phyloP scores from a whole-genome alignment of 306 rosid genomes.

The Pachyrhizus erosus region DNA sequence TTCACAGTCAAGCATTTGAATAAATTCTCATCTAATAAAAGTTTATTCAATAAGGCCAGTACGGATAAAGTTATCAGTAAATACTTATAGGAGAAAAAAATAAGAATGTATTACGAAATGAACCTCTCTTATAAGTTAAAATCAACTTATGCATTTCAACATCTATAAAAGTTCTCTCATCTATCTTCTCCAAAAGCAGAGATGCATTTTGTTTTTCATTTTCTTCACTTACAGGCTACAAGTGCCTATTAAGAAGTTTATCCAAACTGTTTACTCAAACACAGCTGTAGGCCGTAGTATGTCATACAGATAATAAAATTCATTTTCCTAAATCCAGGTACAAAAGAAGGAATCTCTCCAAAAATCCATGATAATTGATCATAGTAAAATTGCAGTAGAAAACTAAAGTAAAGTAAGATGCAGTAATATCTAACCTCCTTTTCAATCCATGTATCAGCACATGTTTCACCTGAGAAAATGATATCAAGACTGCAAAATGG shows the following conservation, averaged over 20 bases:
- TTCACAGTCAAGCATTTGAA: neutral
- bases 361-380: conserved; percentile 1
- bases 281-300: neutral
- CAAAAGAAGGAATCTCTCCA: conserved; percentile 11
- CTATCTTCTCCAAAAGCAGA: neutral
- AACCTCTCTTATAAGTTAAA: neutral
- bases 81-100: neutral
- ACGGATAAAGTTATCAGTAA: neutral
- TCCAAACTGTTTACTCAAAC: neutral
- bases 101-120: neutral
- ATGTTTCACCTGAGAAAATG: conserved; percentile 72
- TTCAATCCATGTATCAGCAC: conserved; percentile 98
- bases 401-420: conserved; percentile 32
- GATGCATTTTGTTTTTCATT: neutral
- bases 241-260: neutral
- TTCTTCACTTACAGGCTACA: neutral
- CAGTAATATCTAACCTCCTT: conserved; percentile 73
- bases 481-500: conserved; percentile 78
- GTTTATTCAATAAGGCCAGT: neutral
- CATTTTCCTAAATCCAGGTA: neutral
- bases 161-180: neutral
- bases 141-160: neutral
- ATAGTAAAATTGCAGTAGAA: conserved; percentile 8
- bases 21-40: neutral
- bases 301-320: neutral